These are phyloP conservation scores for Allium sativum DNA, from an alignment of 106 monocot genomes.

Conservation along the genomic window DNA sequence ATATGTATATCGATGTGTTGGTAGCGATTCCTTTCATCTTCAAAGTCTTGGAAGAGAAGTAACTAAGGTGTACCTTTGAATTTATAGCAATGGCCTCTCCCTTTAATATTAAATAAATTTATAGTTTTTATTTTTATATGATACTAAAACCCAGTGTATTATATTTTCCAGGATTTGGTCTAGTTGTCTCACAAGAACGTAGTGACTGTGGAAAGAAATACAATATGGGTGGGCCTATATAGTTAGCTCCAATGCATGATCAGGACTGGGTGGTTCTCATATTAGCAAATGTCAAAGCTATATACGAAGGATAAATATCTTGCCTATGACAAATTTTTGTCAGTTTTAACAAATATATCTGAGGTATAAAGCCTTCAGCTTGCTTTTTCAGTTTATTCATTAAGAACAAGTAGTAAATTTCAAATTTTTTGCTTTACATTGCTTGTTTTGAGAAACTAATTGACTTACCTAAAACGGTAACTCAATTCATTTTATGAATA, in stretches of 20 bases:
- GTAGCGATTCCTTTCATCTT: constrained; percentile 94
- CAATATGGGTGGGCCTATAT: constrained; percentile 94
- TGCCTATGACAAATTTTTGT: constrained; percentile 73
- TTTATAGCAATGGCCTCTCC: constrained; percentile 46
- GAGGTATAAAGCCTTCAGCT: constrained; percentile 36
- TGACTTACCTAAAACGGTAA: not conserved
- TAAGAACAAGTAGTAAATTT: not conserved
- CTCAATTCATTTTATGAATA: too few species aligned
- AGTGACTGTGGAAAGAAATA: constrained; percentile 75
- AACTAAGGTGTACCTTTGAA: constrained; percentile 47
- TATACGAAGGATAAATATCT: constrained; percentile 72
- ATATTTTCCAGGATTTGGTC: constrained; percentile 69
- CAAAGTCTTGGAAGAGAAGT: constrained; percentile 74
- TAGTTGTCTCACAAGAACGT: constrained; percentile 72
- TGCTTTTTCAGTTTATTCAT: not conserved
- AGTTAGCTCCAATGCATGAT: constrained; percentile 95
- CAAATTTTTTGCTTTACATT: not conserved
- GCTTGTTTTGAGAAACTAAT: not conserved
- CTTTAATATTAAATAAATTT: constrained; percentile 47
- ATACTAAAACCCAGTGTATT: constrained; percentile 56
- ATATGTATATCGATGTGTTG: constrained; percentile 87
- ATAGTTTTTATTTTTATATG: not conserved
- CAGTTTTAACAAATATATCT: constrained; percentile 79
- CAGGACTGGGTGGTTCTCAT: constrained; percentile 66
- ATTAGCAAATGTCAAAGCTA: constrained; percentile 43